A percentile compares a stretch with the other conserved stretches of the same genome.
Conservation (phyloP, 768 basidiomycete genomes). For the Lactarius sp. region DNA sequence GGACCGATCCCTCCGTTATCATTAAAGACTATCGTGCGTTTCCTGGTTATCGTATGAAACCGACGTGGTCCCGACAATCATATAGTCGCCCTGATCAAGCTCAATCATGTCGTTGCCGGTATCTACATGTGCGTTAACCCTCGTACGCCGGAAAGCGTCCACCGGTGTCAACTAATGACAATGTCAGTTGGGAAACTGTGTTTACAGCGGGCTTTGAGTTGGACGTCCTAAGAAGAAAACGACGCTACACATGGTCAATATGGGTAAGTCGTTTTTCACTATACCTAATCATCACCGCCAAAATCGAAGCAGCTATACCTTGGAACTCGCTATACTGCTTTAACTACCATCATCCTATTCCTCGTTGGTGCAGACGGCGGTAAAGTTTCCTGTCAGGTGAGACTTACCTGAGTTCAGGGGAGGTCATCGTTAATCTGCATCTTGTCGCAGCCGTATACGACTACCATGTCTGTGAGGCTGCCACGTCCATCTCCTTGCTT, state of each 20-base stretch:
- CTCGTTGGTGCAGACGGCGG: neutral
- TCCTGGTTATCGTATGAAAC: neutral
- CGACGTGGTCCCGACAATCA: neutral
- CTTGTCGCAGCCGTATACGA: neutral
- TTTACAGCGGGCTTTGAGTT: neutral
- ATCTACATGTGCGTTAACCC: neutral
- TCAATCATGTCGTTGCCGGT: neutral
- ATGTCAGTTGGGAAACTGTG: conserved; percentile 2
- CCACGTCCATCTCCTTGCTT: neutral
- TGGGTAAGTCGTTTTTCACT: conserved; percentile 1
- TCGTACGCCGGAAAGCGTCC: neutral
- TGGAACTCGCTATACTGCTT: conserved; percentile 1
- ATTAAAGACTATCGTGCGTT: neutral
- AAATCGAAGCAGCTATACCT: conserved; percentile 11
- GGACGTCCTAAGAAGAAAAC: neutral
- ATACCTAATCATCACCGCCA: too few relatives aligned
- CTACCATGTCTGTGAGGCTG: neutral
- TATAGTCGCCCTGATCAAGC: neutral
- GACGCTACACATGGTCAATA: neutral
- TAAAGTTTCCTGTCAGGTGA: neutral
- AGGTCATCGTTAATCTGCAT: neutral
- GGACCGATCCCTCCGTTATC: too few relatives aligned
- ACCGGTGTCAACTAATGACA: neutral
- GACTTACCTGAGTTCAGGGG: neutral
- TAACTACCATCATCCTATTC: neutral